Percentiles rank a stretch among this genome's conserved stretches.
These are phyloP conservation scores for Ophiostoma sp. DNA, from an alignment of 2,329 filamentous ascomycete species.

Conservation along the genomic window DNA sequence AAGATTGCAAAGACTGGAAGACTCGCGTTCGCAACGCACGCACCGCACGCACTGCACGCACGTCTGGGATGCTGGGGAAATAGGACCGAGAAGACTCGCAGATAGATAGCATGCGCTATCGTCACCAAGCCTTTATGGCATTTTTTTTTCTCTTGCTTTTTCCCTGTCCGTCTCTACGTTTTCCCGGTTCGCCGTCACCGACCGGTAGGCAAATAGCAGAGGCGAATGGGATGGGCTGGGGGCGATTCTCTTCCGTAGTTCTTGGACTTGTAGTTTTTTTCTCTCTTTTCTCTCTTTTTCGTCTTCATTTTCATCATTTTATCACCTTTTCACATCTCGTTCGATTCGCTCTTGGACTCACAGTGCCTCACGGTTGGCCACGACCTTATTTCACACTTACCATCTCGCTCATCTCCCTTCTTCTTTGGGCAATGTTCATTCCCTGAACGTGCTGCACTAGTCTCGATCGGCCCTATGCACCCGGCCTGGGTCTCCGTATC, in stretches of 20 bases:
- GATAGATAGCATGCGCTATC: neutral
- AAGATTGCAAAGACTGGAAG: neutral
- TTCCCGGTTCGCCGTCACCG: neutral
- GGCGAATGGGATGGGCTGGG: no score
- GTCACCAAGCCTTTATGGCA: neutral
- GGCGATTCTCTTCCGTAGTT: no score
- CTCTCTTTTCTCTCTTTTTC: neutral
- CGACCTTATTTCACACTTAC: neutral
- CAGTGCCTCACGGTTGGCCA: neutral
- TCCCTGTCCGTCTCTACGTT: neutral
- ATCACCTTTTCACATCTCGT: neutral
- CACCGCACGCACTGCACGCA: neutral
- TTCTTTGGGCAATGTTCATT: neutral
- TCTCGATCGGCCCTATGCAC: conserved; percentile 1
- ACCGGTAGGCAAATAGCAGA: neutral
- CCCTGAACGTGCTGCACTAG: conserved; percentile 8
- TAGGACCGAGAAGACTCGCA: neutral
- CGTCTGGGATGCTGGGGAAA: conserved; percentile 4
- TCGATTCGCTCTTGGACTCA: neutral
- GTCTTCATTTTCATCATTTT: neutral
- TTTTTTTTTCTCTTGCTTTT: no score
- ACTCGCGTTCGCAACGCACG: neutral
- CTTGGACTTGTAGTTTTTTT: neutral
- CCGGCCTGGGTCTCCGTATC: conserved; percentile 1
- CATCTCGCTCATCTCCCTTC: neutral